Evolutionary conservation across 78 protist species (phyloP).

Genomic region (Dictyostelium firmibasis): DNA sequence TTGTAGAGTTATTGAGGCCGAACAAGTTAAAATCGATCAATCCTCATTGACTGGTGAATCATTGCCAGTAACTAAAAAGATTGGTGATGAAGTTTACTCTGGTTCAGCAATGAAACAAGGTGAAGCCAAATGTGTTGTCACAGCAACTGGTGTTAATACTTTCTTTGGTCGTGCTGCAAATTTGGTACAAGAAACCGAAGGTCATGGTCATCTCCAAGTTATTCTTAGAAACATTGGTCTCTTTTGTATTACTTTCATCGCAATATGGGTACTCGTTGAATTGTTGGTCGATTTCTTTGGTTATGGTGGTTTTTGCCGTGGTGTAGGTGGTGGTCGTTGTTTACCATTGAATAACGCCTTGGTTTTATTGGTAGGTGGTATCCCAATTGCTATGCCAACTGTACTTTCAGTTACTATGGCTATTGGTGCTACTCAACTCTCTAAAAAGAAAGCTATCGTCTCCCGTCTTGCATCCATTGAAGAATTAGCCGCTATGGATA

Average conservation of each 20-base stretch:
- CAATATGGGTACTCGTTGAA: constrained; percentile 76
- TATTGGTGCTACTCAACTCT: constrained; percentile 88
- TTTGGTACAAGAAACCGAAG: constrained; percentile 76
- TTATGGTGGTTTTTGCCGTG: constrained; percentile 28
- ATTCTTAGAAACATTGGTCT: constrained; percentile 83
- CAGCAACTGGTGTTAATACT: constrained; percentile 90
- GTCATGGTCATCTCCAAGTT: constrained; percentile 85
- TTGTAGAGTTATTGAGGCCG: constrained; percentile 60
- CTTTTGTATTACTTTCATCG: constrained; percentile 81
- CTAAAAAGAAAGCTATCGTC: constrained; percentile 89
- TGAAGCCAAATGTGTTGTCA: constrained; percentile 87
- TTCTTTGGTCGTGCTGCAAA: constrained; percentile 92
- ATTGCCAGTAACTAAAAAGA: constrained; percentile 81
- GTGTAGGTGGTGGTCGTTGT: constrained; percentile 71
- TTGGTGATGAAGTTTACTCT: constrained; percentile 81
- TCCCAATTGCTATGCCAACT: constrained; percentile 92
- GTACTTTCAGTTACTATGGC: constrained; percentile 93
- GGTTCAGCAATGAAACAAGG: constrained; percentile 94
- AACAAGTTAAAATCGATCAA: constrained; percentile 85
- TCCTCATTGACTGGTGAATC: constrained; percentile 92
- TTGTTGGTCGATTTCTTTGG: constrained; percentile 75
- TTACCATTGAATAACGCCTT: constrained; percentile 75
- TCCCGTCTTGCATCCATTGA: constrained; percentile 92
- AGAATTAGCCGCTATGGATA: constrained; percentile 84
- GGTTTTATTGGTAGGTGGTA: constrained; percentile 86